Base-by-base conservation (phyloP, 2,329 filamentous ascomycete species). In the Neonectria coccinea region DNA sequence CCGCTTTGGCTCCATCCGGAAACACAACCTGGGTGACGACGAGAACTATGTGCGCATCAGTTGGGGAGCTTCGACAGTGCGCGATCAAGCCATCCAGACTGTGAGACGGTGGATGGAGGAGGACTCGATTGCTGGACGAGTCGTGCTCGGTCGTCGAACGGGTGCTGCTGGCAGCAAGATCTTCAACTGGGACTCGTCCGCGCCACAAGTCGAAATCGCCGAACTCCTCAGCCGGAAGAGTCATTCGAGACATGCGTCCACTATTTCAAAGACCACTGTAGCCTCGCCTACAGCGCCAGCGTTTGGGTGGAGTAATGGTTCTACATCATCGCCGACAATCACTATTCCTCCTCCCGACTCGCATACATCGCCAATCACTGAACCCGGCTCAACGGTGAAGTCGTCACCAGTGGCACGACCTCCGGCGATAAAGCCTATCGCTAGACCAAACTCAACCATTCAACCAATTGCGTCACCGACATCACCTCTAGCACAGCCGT, bases 21-120 rank as follows among this genome's bases (percentile, higher is more conserved):
- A 85, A 63, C 83, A 90, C 68, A 81, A 88, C 59, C 76, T 78
- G 3, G 87, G 85, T 45, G 84, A 88, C 50, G 86, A 88, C 54
- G 86, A 89, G 9, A 85, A 84, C 67, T 91, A 91, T 73, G 79
- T 85, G 18, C 83, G 85, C 9, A 81, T 89, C n/a, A 79, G 80
- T 3, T 91, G 89, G 89, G 67, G 73, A 4, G 77, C 80, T n/a
- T 90, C 88, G 0, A 76, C 81, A 7, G 77, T 88, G 2, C 86
- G 86, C 25, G 75, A 77, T 12, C 83, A 87, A 9, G 86, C 84
- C 1, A 81, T 88, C 63, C 83, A 84, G 61, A 87, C 88, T 44
- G 88, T 91, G 18, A 82, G 85, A 27, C 82, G 87, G 27, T 91
- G 89, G 89, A 88, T 90, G 83, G 86, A 89, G 69, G 86, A 90